Evolutionary conservation across 208 protist species (phyloP).

Genomic region (Acanthamoeba royreba): DNA sequence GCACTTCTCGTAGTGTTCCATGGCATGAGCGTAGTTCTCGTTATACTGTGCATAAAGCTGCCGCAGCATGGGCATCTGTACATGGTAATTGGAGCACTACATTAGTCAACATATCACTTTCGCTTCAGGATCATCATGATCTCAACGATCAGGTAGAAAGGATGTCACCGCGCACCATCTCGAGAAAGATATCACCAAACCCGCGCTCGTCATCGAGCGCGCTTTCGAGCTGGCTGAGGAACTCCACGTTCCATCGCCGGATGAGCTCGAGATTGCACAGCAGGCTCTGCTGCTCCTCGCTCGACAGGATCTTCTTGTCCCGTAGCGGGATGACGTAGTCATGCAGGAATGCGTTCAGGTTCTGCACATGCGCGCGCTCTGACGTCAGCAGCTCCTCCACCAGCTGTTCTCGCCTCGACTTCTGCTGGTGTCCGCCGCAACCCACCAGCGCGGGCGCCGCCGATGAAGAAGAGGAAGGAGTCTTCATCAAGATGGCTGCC

Average conservation of each 20-base stretch:
- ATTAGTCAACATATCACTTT: too few species aligned
- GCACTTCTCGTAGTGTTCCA: constrained; percentile 38
- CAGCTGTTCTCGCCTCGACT: not conserved
- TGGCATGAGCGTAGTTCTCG: constrained; percentile 34
- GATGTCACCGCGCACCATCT: not conserved
- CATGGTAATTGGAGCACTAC: too few species aligned
- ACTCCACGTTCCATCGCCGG: constrained; percentile 20
- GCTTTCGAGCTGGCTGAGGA: not conserved
- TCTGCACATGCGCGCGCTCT: constrained; percentile 1
- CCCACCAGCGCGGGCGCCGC: too few species aligned
- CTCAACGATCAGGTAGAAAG: too few species aligned
- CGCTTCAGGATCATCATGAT: too few species aligned
- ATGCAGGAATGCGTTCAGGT: constrained; percentile 7
- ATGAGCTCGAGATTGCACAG: constrained; percentile 39
- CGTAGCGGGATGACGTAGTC: constrained; percentile 28
- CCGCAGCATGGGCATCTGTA: constrained; percentile 21
- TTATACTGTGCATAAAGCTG: constrained; percentile 35
- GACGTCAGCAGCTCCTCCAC: constrained; percentile 21
- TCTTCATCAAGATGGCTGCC: too few species aligned
- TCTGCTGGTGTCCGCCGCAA: too few species aligned
- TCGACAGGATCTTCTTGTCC: constrained; percentile 36
- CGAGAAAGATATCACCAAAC: constrained; percentile 12
- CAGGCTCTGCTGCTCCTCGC: not conserved
- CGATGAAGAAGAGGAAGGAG: too few species aligned
- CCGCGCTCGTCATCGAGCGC: not conserved